phyloP scores from a whole-genome alignment of 768 basidiomycete genomes.

The Rhodotorula paludigena region DNA sequence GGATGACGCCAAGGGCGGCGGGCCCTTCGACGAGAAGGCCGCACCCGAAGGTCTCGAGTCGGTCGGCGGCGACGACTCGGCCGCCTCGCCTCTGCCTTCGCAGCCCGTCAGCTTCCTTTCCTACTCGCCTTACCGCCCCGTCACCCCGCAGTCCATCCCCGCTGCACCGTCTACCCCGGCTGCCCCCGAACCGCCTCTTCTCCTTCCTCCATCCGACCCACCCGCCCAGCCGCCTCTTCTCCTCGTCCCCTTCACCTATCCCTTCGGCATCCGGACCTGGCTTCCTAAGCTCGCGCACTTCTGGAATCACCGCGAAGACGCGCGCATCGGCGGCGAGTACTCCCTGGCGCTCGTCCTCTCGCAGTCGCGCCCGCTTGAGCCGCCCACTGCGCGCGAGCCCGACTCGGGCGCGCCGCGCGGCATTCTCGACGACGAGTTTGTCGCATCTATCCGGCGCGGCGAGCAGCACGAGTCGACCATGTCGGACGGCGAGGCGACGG shows the following conservation, averaged over 20 bases:
- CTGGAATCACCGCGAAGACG: slow-evolving; percentile 80
- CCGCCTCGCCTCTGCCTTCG: slow-evolving; percentile 49
- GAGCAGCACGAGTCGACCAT: slow-evolving; percentile 17
- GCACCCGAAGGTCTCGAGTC: slow-evolving; percentile 44
- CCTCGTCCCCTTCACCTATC: slow-evolving; percentile 47
- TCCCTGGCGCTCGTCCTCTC: slow-evolving; percentile 67
- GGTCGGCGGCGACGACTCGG: slow-evolving; percentile 34
- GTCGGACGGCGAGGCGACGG: slow-evolving; percentile 23
- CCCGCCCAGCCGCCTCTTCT: slow-evolving; percentile 70
- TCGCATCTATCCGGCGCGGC: slow-evolving; percentile 53
- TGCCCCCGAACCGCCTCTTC: slow-evolving; percentile 39
- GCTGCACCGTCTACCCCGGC: slow-evolving; percentile 30
- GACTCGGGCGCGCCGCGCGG: slow-evolving; percentile 46
- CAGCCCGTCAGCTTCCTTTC: slow-evolving; percentile 26
- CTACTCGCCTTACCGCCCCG: slow-evolving; percentile 39
- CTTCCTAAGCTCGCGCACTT: slow-evolving; percentile 58
- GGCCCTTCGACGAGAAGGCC: slow-evolving; percentile 26
- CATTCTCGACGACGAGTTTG: slow-evolving; percentile 54
- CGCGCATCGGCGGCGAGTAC: slow-evolving; percentile 66
- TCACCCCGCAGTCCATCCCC: slow-evolving; percentile 27
- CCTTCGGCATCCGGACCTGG: slow-evolving; percentile 42
- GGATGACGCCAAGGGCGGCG: slow-evolving; percentile 41
- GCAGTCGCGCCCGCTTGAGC: slow-evolving; percentile 59
- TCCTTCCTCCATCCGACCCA: slow-evolving; percentile 56
- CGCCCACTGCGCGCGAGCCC: slow-evolving; percentile 54